Evolutionary conservation across 768 basidiomycete species (phyloP).

Genomic region (Psilocybe azurescens): DNA sequence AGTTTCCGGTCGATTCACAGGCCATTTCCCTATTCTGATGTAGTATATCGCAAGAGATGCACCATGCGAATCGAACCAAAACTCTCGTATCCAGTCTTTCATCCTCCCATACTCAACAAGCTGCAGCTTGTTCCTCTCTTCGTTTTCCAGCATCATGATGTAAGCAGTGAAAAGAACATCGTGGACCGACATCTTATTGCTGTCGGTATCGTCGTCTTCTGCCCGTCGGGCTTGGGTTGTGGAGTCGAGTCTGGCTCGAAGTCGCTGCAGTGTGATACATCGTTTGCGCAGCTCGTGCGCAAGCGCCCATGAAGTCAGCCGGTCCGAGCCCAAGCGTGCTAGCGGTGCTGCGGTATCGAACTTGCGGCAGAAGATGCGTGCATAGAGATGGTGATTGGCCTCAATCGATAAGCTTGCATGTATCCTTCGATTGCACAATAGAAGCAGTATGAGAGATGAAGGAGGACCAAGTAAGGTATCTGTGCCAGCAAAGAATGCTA

Average conservation of each 20-base stretch:
- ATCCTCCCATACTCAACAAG: conserved; percentile 72
- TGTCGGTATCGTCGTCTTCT: conserved; percentile 25
- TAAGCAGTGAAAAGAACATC: conserved; percentile 72
- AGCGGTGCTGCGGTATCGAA: conserved; percentile 64
- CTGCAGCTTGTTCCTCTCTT: conserved; percentile 72
- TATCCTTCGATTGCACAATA: conserved; percentile 53
- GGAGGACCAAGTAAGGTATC: conserved; percentile 63
- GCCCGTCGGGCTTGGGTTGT: conserved; percentile 28
- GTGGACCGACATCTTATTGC: conserved; percentile 28
- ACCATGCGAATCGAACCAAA: conserved; percentile 67
- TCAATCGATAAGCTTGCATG: conserved; percentile 54
- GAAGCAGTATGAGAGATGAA: conserved; percentile 58
- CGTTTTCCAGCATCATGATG: conserved; percentile 83
- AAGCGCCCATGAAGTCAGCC: conserved; percentile 47
- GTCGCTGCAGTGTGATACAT: conserved; percentile 59
- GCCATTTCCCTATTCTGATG: conserved; percentile 59
- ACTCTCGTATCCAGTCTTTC: conserved; percentile 67
- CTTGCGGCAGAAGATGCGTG: conserved; percentile 67
- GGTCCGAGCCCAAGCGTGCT: conserved; percentile 52
- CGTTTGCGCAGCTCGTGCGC: conserved; percentile 71
- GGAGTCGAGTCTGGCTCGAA: conserved; percentile 52
- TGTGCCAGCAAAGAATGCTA: conserved; percentile 70
- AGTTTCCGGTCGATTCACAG: conserved; percentile 52
- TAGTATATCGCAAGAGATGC: conserved; percentile 52
- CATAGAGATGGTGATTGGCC: conserved; percentile 73